Percentiles rank a stretch among this genome's conserved stretches.
phyloP scores from a whole-genome alignment of 2,329 filamentous ascomycete species.

The Fusarium gaditjirri region DNA sequence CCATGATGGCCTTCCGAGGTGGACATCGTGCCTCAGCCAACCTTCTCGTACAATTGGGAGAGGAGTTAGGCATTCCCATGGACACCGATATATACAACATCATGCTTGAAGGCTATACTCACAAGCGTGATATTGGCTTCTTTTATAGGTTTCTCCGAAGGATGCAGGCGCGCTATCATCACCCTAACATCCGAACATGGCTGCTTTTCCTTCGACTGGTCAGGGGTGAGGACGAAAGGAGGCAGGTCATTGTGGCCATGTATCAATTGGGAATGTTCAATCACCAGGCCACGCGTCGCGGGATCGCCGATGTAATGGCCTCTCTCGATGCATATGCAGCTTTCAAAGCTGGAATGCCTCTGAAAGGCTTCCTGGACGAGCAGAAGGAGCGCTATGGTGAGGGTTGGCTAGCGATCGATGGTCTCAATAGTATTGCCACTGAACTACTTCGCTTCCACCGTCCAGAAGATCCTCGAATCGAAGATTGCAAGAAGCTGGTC shows the following conservation, averaged over 20 bases:
- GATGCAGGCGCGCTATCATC: conserved; percentile 54
- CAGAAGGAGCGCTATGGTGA: conserved; percentile 58
- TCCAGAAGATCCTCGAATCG: conserved; percentile 31
- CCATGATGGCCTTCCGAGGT: conserved; percentile 52
- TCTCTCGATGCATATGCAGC: conserved; percentile 56
- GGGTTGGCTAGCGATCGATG: conserved; percentile 55
- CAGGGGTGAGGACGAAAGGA: conserved; percentile 65
- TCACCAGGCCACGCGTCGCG: conserved; percentile 49
- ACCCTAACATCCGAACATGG: conserved; percentile 60
- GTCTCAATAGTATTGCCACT: conserved; percentile 54
- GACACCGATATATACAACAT: conserved; percentile 62
- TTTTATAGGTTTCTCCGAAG: conserved; percentile 54
- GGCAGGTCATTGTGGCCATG: conserved; percentile 60
- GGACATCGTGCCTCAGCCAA: conserved; percentile 50
- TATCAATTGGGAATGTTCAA: conserved; percentile 56
- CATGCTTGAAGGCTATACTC: conserved; percentile 55
- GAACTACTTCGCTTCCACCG: conserved; percentile 56
- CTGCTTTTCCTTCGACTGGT: conserved; percentile 62
- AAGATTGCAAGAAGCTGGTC: conserved; percentile 46
- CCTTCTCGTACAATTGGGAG: conserved; percentile 52
- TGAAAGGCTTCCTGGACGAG: conserved; percentile 52
- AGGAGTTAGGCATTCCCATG: conserved; percentile 52
- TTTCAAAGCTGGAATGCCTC: conserved; percentile 48
- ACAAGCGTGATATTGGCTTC: conserved; percentile 52
- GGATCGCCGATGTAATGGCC: conserved; percentile 57